Conservation (phyloP, 108 stramenopile species). For the Phaeodactylum tricornutum region DNA sequence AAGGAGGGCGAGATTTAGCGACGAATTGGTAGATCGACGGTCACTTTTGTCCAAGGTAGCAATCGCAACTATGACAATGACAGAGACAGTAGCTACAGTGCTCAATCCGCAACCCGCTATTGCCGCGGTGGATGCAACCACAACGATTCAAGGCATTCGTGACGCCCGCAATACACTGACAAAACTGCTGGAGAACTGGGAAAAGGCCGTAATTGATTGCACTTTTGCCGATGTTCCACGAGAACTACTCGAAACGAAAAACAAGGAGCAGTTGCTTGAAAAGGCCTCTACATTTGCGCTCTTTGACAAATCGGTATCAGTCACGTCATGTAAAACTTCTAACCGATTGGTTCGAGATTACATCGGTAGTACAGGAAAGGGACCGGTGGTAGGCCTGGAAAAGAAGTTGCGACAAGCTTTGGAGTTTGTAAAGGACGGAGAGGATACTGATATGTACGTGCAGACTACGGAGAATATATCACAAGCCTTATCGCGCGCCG, state of each 20-base stretch:
- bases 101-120: too few relatives aligned
- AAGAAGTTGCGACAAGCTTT: conserved; percentile 41
- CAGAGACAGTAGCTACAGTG: too few relatives aligned
- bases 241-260: conserved; percentile 62
- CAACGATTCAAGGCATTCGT: too few relatives aligned
- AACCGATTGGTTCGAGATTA: conserved; percentile 63
- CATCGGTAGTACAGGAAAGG: conserved; percentile 59
- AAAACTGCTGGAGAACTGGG: conserved; percentile 7
- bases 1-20: too few relatives aligned
- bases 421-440: conserved; percentile 38
- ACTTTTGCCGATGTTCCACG: conserved; percentile 76
- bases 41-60: too few relatives aligned
- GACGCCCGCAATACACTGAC: too few relatives aligned
- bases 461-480: conserved; percentile 42
- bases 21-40: too few relatives aligned
- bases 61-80: too few relatives aligned
- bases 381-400: conserved; percentile 58
- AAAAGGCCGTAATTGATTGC: conserved; percentile 37
- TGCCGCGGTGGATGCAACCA: too few relatives aligned
- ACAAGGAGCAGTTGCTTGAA: conserved; percentile 67
- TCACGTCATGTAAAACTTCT: conserved; percentile 57
- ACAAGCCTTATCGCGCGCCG: conserved; percentile 42
- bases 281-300: conserved; percentile 67
- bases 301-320: conserved; percentile 61
- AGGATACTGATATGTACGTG: conserved; percentile 31